phyloP scores from a whole-genome alignment of 2,329 filamentous ascomycete species.

The Clonostachys rosea region DNA sequence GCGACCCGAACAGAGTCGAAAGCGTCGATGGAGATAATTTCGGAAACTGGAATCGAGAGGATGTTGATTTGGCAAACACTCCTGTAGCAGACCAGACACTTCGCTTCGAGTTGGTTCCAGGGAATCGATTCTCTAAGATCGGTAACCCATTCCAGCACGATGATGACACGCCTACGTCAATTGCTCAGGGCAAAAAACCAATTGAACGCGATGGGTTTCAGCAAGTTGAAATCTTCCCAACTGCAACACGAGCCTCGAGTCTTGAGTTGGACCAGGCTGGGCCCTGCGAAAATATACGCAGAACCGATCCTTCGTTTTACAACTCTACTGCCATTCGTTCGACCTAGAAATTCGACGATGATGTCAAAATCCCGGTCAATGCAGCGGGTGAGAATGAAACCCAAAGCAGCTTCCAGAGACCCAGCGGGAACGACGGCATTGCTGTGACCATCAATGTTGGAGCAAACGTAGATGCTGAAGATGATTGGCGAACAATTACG shows the following conservation, averaged over 20 bases:
- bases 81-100: background rate
- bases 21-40: background rate
- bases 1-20: conserved; percentile 7
- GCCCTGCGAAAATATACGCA: background rate
- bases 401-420: background rate
- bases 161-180: conserved; percentile 19
- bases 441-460: background rate
- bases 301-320: conserved; percentile 20
- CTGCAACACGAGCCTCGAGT: conserved; percentile 16
- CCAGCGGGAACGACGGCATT: background rate
- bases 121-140: conserved; percentile 16
- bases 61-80: background rate
- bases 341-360: conserved; percentile 33
- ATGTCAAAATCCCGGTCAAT: conserved; percentile 25
- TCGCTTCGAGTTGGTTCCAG: background rate
- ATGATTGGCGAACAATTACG: conserved; percentile 27
- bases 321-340: conserved; percentile 27
- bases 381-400: conserved; percentile 4
- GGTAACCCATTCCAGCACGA: conserved; percentile 43
- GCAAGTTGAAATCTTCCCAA: conserved; percentile 35
- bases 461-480: conserved; percentile 1
- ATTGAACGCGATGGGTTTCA: conserved; percentile 29
- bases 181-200: too few relatives aligned
- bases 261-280: conserved; percentile 2
- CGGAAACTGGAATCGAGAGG: too few relatives aligned